A percentile compares a stretch with the other conserved stretches of the same genome.
phyloP scores from a whole-genome alignment of 1,139 yeast species.

The Blastobotrys capitulatus region DNA sequence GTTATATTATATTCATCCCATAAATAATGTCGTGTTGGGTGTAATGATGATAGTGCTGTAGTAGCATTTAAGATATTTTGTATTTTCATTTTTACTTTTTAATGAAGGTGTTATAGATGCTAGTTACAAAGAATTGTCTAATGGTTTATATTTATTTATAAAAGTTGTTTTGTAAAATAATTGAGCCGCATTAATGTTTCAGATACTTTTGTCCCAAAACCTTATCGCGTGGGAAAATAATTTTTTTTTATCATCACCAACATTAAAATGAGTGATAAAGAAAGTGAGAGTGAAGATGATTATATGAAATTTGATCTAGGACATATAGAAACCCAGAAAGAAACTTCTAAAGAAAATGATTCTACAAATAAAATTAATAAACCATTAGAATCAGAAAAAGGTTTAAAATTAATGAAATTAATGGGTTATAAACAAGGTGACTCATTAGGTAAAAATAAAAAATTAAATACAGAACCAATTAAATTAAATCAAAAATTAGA shows the following conservation, averaged over 20 bases:
- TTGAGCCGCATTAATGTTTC: too few relatives aligned
- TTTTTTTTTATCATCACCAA: too few relatives aligned
- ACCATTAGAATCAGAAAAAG: constrained; percentile 28
- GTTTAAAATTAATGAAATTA: constrained; percentile 47
- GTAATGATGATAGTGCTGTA: not conserved
- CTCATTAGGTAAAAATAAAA: constrained; percentile 36
- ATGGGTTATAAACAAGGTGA: constrained; percentile 52
- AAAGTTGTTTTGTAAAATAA: too few relatives aligned
- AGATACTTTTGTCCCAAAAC: too few relatives aligned
- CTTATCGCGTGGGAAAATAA: too few relatives aligned
- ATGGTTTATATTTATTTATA: too few relatives aligned
- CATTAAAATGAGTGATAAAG: not conserved
- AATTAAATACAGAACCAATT: constrained; percentile 16
- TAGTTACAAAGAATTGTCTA: too few relatives aligned
- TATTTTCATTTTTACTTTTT: not conserved
- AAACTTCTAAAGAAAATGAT: not conserved
- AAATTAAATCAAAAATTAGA: constrained; percentile 15
- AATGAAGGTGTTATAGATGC: not conserved
- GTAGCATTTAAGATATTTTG: not conserved
- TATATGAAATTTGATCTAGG: constrained; percentile 28
- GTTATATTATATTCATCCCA: not conserved
- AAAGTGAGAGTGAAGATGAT: constrained; percentile 24
- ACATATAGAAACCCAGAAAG: not conserved
- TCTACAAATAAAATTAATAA: not conserved
- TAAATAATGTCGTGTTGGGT: not conserved